Evolutionary conservation across 805 yeast species (phyloP), one percentile per base, ranked within the genome.

Genomic region (Saccharomycopsis guyanensis): DNA sequence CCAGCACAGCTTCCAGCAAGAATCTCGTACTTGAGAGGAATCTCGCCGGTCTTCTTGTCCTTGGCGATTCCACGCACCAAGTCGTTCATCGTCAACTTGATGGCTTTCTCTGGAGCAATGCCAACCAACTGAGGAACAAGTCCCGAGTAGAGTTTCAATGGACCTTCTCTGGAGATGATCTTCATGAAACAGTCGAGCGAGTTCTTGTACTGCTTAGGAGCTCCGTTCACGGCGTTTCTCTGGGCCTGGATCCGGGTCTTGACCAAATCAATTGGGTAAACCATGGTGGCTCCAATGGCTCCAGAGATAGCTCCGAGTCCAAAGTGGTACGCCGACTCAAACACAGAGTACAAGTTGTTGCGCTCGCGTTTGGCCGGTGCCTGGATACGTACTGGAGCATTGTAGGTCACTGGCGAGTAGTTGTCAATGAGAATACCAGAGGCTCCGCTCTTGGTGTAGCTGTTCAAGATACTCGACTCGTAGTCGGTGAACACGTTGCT

Each of bases 241-340:
- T 91, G 97, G 51, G 95, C 95, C 68, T 91, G 98, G 95, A 91
- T 87, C 64, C 97, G 78, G 3, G 98, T 91, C 68, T 91, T 91
- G 54, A 91, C 88, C 62, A 93, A 71, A 66, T 91, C 98, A 55
- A 93, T 93, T 27, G 98, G 98, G 63, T 91, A 91, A 38, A 91
- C 98, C 13, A 84, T 86, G 4, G 96, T 86, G n/a, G 98, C 97
- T 52, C 98, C 98, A 64, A 91, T 80, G 56, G 96, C 93, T 49
- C 98, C 98, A 27, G 98, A 97, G 42, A 89, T 73, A 3, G 97
- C 87, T 15, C 98, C 98, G 49, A 91, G 70, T 25, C 84, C 68
- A 64, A 91, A 91, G 49, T 94, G 87, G 66, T 89, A 86, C 46
- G 82, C 72, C 6, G 95, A 86, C 59, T 86, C 94, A 53, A 91